phyloP scores from a whole-genome alignment of 2,329 filamentous ascomycete genomes.

The Bipolaris cookei region DNA sequence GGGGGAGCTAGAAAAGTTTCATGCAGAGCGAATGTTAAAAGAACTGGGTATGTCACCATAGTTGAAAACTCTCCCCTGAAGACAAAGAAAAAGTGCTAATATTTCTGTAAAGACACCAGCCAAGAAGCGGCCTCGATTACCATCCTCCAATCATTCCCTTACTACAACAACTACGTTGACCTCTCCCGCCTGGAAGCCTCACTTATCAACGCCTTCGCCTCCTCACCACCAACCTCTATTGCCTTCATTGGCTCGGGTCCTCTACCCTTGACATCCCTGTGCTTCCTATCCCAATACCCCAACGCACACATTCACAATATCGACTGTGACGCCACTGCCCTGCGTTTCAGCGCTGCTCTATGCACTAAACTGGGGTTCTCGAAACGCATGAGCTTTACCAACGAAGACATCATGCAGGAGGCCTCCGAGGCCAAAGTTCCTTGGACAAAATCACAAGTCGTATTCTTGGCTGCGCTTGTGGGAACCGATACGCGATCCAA shows the following conservation, averaged over 20 bases:
- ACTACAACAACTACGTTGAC: slow-evolving; percentile 58
- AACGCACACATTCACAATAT: slow-evolving; percentile 50
- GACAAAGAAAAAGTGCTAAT: not conserved
- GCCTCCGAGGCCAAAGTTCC: slow-evolving; percentile 5
- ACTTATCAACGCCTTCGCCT: slow-evolving; percentile 49
- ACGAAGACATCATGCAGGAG: slow-evolving; percentile 40
- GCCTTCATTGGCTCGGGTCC: slow-evolving; percentile 61
- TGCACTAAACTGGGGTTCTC: slow-evolving; percentile 49
- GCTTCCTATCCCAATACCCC: slow-evolving; percentile 49
- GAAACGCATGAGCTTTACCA: slow-evolving; percentile 48
- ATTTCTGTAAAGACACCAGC: not conserved
- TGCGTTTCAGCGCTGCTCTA: slow-evolving; percentile 42
- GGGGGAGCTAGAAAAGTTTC: slow-evolving; percentile 54
- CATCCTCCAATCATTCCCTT: slow-evolving; percentile 51
- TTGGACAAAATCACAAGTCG: slow-evolving; percentile 52
- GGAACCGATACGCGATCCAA: slow-evolving; percentile 54
- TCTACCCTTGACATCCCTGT: slow-evolving; percentile 57
- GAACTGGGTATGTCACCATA: not conserved
- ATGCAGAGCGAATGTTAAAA: slow-evolving; percentile 49
- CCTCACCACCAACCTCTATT: slow-evolving; percentile 41
- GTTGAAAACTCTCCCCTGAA: not conserved
- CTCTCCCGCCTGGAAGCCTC: slow-evolving; percentile 57
- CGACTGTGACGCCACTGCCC: slow-evolving; percentile 49
- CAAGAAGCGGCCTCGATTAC: not conserved
- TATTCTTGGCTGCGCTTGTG: slow-evolving; percentile 60